These are phyloP conservation scores for Auricularia auricula-judae DNA, from an alignment of 768 basidiomycete species.

Conservation along the genomic window DNA sequence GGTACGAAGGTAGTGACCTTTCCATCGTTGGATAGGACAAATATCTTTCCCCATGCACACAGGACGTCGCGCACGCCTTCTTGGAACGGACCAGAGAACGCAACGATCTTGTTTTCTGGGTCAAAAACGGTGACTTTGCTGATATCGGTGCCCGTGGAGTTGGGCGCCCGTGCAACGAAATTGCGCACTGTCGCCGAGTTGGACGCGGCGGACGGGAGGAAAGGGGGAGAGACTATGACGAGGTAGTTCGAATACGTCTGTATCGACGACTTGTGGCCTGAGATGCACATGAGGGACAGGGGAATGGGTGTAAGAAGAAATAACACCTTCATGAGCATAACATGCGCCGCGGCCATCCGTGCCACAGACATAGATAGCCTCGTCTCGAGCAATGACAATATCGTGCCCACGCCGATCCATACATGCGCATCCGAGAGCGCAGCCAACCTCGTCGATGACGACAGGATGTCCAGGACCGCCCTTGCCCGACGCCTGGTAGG, in stretches of 20 bases:
- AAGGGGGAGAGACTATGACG: constrained; percentile 81
- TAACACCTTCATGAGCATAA: constrained; percentile 81
- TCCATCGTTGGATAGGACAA: constrained; percentile 68
- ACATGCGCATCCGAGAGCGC: constrained; percentile 70
- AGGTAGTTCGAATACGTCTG: constrained; percentile 74
- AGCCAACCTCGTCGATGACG: constrained; percentile 79
- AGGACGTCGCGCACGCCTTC: constrained; percentile 78
- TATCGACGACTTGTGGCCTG: constrained; percentile 70
- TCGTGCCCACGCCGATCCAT: constrained; percentile 65
- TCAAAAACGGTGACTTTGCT: constrained; percentile 82
- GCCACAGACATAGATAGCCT: constrained; percentile 82
- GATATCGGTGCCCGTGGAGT: constrained; percentile 42
- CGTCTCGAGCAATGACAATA: constrained; percentile 80
- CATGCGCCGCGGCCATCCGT: constrained; percentile 74
- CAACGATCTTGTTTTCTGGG: constrained; percentile 82
- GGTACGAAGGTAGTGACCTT: constrained; percentile 31
- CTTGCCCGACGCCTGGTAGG: constrained; percentile 62
- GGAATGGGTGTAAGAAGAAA: no score
- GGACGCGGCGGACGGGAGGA: constrained; percentile 54
- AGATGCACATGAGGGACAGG: no score
- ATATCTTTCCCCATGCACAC: constrained; percentile 72
- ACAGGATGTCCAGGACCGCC: constrained; percentile 48
- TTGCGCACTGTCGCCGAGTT: constrained; percentile 67
- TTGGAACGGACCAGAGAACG: constrained; percentile 69
- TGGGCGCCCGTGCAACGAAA: constrained; percentile 43